Base-by-base conservation (phyloP, 2,329 filamentous ascomycete species). In the Fusarium zealandicum region DNA sequence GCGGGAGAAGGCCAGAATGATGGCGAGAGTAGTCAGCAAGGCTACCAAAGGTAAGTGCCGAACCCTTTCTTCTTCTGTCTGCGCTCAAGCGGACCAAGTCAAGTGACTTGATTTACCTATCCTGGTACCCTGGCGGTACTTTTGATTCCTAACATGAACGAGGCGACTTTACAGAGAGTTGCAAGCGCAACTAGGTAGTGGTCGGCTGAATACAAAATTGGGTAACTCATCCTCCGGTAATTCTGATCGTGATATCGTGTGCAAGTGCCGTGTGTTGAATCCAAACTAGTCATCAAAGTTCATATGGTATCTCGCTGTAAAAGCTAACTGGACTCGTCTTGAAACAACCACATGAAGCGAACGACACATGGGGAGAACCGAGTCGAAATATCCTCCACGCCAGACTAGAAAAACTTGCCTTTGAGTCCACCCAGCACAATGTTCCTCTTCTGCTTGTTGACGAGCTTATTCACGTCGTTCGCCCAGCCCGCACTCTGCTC, bases 381-480 rank as follows among this genome's bases (percentile, higher is more conserved):
- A 30, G 10, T 25, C 16, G 5, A 18, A 16, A 49, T 12, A 46
- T 44, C n/a, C 41, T 20, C 30, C 18, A 27, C 13, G 22, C 22
- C 11, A 6, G 6, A 41, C 48, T 64, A 76, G 47, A 76, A 74
- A 41, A 86, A 87, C 66, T 86, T 86, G 69, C 83, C 79, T 70
- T 84, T 87, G 14, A 88, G 75, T 55, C 82, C 80, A 1, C 92
- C 91, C 64, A 96, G 75, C 12, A 96, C 79, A 61, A 95, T 79
- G 59, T 90, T 93, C 71, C 87, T 85, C 82, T 98, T 98, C 78
- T 98, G 93, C 76, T 88, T 88, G 52, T 81, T 83, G 5, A 96
- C 88, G 72, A 85, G 97, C 72, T 96, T 97, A 68, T 85, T 89
- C 45, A 96, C 92, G 70, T 96, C 93, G 27, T 92, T 86, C 12